phyloP scores from a whole-genome alignment of 2,329 filamentous ascomycete genomes.

The Metarhizium humberi region DNA sequence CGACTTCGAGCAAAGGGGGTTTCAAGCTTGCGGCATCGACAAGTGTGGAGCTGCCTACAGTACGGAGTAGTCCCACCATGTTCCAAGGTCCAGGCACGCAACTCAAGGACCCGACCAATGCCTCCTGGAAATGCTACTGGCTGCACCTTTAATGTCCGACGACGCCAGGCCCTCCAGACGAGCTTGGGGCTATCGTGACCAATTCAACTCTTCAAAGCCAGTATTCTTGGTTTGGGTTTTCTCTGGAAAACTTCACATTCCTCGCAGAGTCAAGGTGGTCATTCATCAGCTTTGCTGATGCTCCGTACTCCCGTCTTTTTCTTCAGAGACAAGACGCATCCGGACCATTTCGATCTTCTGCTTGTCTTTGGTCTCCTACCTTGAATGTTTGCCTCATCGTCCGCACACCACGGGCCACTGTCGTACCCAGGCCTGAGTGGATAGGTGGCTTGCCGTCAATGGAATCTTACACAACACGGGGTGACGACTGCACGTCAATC shows the following conservation, averaged over 20 bases:
- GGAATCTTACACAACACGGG: neutral
- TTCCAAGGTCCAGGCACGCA: neutral
- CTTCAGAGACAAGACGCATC: neutral
- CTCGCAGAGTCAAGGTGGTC: neutral
- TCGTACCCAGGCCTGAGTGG: neutral
- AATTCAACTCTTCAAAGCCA: too few relatives aligned
- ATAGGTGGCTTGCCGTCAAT: neutral
- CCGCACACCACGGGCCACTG: neutral
- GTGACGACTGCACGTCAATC: neutral
- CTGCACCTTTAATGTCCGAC: too few relatives aligned
- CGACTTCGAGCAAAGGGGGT: neutral
- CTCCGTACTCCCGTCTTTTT: neutral
- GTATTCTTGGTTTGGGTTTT: neutral
- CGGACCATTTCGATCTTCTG: neutral
- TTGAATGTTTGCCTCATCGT: neutral
- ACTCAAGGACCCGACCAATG: neutral
- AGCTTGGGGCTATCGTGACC: too few relatives aligned
- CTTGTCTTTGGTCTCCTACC: neutral
- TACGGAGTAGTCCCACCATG: neutral
- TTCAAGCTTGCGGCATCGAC: neutral
- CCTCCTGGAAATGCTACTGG: neutral
- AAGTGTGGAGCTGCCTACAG: too few relatives aligned
- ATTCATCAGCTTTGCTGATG: neutral
- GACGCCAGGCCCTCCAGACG: too few relatives aligned
- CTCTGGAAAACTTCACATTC: neutral